phyloP scores from a whole-genome alignment of 495 filamentous ascomycete species.

The Lentithecium fluviatile region DNA sequence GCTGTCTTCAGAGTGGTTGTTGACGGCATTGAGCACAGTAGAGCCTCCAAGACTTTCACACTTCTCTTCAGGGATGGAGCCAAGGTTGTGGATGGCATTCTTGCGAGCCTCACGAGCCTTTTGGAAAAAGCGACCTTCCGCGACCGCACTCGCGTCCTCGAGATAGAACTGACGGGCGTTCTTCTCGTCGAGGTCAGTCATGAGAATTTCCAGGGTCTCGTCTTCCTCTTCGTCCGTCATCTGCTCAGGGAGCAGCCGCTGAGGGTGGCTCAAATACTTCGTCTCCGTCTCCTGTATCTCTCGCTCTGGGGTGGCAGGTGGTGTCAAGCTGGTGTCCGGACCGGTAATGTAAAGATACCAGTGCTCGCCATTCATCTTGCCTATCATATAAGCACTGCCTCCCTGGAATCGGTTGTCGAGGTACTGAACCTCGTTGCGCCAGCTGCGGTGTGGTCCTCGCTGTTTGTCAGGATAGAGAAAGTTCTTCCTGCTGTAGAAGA shows the following conservation, averaged over 20 bases:
- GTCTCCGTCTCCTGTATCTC: slow-evolving; percentile 61
- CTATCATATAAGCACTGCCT: slow-evolving; percentile 98
- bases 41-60: slow-evolving; percentile 46
- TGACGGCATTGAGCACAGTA: slow-evolving; percentile 43
- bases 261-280: slow-evolving; percentile 58
- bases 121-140: slow-evolving; percentile 70
- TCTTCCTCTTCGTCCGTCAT: slow-evolving; percentile 52
- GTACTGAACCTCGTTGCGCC: slow-evolving; percentile 90
- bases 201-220: slow-evolving; percentile 95
- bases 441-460: slow-evolving; percentile 91
- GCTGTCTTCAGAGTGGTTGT: slow-evolving; percentile 48
- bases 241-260: slow-evolving; percentile 22
- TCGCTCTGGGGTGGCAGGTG: slow-evolving; percentile 71
- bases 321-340: slow-evolving; percentile 76
- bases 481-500: slow-evolving; percentile 99
- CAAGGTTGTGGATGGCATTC: slow-evolving; percentile 52
- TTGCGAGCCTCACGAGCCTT: slow-evolving; percentile 58
- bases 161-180: slow-evolving; percentile 97
- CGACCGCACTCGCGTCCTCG: slow-evolving; percentile 85
- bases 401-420: slow-evolving; percentile 86
- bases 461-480: slow-evolving; percentile 96
- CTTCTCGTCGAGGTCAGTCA: slow-evolving; percentile 93
- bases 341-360: slow-evolving; percentile 98
- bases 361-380: slow-evolving; percentile 99
- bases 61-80: slow-evolving; percentile 41